These are phyloP conservation scores for Parastagonospora avenae DNA, from an alignment of 2,329 filamentous ascomycete species.

Conservation along the genomic window DNA sequence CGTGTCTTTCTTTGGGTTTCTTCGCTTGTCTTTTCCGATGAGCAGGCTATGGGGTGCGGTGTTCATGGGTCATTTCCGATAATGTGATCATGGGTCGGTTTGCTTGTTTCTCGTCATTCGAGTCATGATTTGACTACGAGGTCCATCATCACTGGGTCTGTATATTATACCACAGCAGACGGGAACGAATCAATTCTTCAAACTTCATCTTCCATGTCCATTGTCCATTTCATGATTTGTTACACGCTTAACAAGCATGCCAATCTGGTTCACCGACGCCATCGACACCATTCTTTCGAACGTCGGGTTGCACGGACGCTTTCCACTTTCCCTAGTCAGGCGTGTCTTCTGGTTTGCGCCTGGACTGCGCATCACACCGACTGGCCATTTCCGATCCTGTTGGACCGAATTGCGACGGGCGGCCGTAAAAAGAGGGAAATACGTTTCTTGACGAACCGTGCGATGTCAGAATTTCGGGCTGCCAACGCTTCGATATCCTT, in stretches of 20 bases:
- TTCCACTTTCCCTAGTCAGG: no score
- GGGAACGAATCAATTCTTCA: slow-evolving; percentile 49
- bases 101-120: slow-evolving; percentile 46
- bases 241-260: slow-evolving; percentile 1
- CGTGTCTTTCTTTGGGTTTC: slow-evolving; percentile 59
- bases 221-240: neutral
- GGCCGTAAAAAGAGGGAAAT: no score
- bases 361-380: no score
- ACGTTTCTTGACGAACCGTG: no score
- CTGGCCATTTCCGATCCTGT: no score
- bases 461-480: no score
- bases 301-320: no score
- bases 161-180: slow-evolving; percentile 50
- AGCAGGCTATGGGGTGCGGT: slow-evolving; percentile 49
- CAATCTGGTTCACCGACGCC: no score
- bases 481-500: no score
- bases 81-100: slow-evolving; percentile 60
- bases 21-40: slow-evolving; percentile 53
- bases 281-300: no score
- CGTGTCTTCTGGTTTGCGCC: no score
- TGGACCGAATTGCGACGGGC: no score
- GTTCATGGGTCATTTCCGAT: slow-evolving; percentile 52
- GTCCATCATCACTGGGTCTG: slow-evolving; percentile 45
- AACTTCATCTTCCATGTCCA: slow-evolving; percentile 33
- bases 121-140: slow-evolving; percentile 46